phyloP scores from a whole-genome alignment of 306 rosid genomes.

The Vigna reflexopilosa region DNA sequence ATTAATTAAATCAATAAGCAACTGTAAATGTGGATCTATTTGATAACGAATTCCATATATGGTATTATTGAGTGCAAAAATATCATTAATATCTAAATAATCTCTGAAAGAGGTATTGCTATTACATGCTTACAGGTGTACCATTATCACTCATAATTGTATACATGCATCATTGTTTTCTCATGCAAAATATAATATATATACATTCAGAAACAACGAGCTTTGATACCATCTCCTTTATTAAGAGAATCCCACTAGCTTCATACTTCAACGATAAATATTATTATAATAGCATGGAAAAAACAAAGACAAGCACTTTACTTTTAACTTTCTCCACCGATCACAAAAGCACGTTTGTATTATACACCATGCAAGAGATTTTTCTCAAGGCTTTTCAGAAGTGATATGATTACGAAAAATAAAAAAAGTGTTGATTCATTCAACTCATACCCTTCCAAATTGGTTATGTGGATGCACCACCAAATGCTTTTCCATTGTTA shows the following conservation, averaged over 20 bases:
- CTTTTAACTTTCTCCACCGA: constrained; percentile 45
- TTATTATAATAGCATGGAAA: constrained; percentile 18
- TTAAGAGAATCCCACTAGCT: constrained; percentile 21
- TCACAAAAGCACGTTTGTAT: constrained; percentile 1
- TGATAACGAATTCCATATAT: neutral
- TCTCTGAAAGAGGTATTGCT: neutral
- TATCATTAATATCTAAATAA: constrained; percentile 6
- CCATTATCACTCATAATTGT: neutral
- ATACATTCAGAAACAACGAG: neutral
- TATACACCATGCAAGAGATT: neutral
- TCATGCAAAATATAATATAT: neutral
- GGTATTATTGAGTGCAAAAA: neutral
- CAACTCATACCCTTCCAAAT: constrained; percentile 28
- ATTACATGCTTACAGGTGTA: constrained; percentile 21
- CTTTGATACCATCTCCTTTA: neutral
- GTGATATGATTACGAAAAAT: constrained; percentile 30
- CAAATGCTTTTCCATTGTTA: constrained; percentile 34
- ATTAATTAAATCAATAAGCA: constrained; percentile 3
- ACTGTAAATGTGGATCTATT: constrained; percentile 10
- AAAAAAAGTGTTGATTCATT: constrained; percentile 44
- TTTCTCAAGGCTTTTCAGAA: constrained; percentile 30
- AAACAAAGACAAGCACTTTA: constrained; percentile 23
- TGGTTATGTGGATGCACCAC: constrained; percentile 29
- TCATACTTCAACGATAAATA: constrained; percentile 33
- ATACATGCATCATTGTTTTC: constrained; percentile 22